These are phyloP conservation scores for Spathaspora girioi DNA, from an alignment of 805 yeast genomes.

Conservation along the genomic window DNA sequence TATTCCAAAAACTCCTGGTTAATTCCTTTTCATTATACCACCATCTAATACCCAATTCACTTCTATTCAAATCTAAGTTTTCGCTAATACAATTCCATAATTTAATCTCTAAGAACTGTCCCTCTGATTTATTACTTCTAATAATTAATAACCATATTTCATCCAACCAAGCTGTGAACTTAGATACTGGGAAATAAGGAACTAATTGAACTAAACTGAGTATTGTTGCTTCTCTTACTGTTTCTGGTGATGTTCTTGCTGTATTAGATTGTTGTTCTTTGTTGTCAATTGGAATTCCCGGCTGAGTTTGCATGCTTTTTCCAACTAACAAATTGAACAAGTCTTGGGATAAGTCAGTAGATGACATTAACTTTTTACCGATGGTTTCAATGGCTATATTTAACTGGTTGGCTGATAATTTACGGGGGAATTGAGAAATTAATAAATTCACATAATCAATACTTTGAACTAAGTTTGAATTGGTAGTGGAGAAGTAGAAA, in stretches of 20 bases:
- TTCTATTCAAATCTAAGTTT: constrained; percentile 54
- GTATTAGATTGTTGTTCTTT: constrained; percentile 3
- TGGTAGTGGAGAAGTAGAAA: constrained; percentile 27
- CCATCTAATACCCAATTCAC: constrained; percentile 55
- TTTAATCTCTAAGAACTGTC: constrained; percentile 29
- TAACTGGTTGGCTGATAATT: constrained; percentile 52
- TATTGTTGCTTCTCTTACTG: constrained; percentile 47
- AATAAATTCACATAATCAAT: constrained; percentile 44
- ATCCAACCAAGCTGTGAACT: constrained; percentile 45
- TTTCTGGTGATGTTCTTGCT: constrained; percentile 28
- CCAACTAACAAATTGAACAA: constrained; percentile 42
- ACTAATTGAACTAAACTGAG: constrained; percentile 46
- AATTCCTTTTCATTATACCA: constrained; percentile 47
- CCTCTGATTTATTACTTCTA: constrained; percentile 35
- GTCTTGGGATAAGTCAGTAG: constrained; percentile 25
- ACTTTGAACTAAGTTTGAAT: constrained; percentile 15
- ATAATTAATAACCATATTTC: constrained; percentile 34
- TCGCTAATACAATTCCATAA: constrained; percentile 58
- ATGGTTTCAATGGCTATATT: constrained; percentile 55
- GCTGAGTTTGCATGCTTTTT: constrained; percentile 32
- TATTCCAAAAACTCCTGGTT: not conserved
- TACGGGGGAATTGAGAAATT: constrained; percentile 52
- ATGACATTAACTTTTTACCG: constrained; percentile 35
- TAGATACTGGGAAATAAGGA: constrained; percentile 47
- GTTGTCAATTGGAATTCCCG: constrained; percentile 18